phyloP scores from a whole-genome alignment of 208 protist species.

The Leishmania guyanensis region DNA sequence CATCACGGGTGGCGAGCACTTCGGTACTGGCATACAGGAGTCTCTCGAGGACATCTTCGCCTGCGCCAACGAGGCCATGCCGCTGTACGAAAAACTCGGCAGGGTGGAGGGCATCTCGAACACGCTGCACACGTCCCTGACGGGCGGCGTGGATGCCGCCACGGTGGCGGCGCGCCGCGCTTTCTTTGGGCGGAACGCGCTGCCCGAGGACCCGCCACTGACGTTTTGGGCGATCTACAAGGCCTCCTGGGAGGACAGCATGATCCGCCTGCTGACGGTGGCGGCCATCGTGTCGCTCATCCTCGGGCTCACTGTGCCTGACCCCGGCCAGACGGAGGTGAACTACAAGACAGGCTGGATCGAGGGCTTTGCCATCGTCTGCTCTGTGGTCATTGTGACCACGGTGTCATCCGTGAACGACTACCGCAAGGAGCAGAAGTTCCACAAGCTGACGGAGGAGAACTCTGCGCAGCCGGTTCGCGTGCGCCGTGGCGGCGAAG shows the following conservation, averaged over 20 bases:
- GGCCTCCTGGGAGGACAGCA: slow-evolving; percentile 79
- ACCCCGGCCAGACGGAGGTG: slow-evolving; percentile 59
- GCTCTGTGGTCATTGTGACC: slow-evolving; percentile 95
- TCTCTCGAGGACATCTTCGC: slow-evolving; percentile 52
- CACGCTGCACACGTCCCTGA: slow-evolving; percentile 39
- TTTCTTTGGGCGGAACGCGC: slow-evolving; percentile 62
- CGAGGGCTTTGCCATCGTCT: slow-evolving; percentile 96
- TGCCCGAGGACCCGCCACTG: slow-evolving; percentile 67
- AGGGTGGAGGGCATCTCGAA: slow-evolving; percentile 46
- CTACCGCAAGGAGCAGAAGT: slow-evolving; percentile 95
- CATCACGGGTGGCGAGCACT: slow-evolving; percentile 25
- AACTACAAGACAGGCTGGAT: slow-evolving; percentile 94
- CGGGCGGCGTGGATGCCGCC: slow-evolving; percentile 27
- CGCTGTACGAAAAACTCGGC: slow-evolving; percentile 61
- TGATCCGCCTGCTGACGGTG: slow-evolving; percentile 74
- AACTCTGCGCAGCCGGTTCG: slow-evolving; percentile 88
- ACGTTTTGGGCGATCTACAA: slow-evolving; percentile 84
- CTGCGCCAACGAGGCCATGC: slow-evolving; percentile 56
- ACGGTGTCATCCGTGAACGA: slow-evolving; percentile 95
- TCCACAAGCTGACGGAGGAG: slow-evolving; percentile 93
- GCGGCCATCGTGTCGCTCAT: slow-evolving; percentile 73
- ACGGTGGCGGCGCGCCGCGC: slow-evolving; percentile 35
- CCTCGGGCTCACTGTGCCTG: slow-evolving; percentile 75
- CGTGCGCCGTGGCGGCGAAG: slow-evolving; percentile 90
- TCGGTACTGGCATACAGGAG: slow-evolving; percentile 34